A percentile compares a stretch with the other conserved stretches of the same genome.
Conservation (phyloP, 1,139 yeast genomes). For the Kazachstania sp. region DNA sequence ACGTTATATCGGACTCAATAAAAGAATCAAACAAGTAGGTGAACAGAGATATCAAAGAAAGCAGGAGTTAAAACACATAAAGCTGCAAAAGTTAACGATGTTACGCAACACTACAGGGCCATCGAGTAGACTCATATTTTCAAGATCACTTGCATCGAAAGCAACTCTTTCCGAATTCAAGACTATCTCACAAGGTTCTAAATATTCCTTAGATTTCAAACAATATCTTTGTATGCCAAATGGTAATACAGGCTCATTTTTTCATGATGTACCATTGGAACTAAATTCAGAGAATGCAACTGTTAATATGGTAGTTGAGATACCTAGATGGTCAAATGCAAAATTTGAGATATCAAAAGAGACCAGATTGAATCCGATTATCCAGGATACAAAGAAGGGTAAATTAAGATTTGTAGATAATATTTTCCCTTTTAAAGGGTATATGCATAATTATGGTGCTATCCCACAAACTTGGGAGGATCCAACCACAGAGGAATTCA, state of each 20-base stretch:
- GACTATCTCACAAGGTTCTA: conserved; percentile 34
- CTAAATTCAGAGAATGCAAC: conserved; percentile 51
- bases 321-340: conserved; percentile 94
- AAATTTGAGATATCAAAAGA: conserved; percentile 83
- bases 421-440: conserved; percentile 93
- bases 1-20: too few species aligned
- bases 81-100: too few species aligned
- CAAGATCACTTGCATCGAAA: not conserved
- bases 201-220: conserved; percentile 39
- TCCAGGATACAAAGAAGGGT: conserved; percentile 80
- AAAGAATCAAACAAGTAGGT: too few species aligned
- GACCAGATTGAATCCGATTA: conserved; percentile 71
- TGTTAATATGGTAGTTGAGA: conserved; percentile 85
- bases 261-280: conserved; percentile 83
- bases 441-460: conserved; percentile 96
- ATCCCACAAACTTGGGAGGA: conserved; percentile 98
- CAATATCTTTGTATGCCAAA: conserved; percentile 35
- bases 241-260: conserved; percentile 58
- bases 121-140: not conserved
- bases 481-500: conserved; percentile 36
- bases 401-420: conserved; percentile 80
- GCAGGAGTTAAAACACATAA: too few species aligned
- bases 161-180: conserved; percentile 8
- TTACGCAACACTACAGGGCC: not conserved
- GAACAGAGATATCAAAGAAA: too few species aligned